Conservation (phyloP, 768 basidiomycete genomes). For the Megacollybia marginata region DNA sequence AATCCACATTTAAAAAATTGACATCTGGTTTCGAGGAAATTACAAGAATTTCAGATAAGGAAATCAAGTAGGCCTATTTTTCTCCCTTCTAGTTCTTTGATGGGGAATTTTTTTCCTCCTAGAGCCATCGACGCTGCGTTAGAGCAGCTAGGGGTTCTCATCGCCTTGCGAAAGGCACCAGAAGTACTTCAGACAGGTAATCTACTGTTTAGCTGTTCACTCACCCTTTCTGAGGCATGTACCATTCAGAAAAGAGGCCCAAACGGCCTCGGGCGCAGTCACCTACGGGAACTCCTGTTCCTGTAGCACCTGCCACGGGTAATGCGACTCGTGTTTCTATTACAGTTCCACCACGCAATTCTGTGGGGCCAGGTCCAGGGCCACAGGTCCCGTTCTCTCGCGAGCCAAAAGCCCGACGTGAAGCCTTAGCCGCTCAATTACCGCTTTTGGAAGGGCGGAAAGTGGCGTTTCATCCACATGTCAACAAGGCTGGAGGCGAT, state of each 20-base stretch:
- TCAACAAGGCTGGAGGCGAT: slow-evolving; percentile 23
- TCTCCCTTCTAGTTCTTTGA: not conserved
- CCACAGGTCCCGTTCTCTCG: slow-evolving; percentile 45
- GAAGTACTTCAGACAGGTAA: slow-evolving; percentile 54
- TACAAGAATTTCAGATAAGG: slow-evolving; percentile 47
- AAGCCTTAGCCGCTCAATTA: slow-evolving; percentile 52
- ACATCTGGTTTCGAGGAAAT: slow-evolving; percentile 56
- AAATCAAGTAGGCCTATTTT: slow-evolving; percentile 46
- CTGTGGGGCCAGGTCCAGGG: slow-evolving; percentile 47
- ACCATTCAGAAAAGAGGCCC: slow-evolving; percentile 55
- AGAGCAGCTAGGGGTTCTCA: slow-evolving; percentile 61
- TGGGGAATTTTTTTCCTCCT: not conserved
- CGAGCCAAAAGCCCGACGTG: slow-evolving; percentile 61
- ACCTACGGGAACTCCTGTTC: slow-evolving; percentile 46
- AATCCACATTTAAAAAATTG: slow-evolving; percentile 56
- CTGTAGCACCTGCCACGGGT: slow-evolving; percentile 17
- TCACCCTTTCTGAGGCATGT: not conserved
- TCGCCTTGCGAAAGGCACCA: slow-evolving; percentile 67
- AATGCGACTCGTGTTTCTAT: slow-evolving; percentile 42
- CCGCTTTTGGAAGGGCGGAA: slow-evolving; percentile 69
- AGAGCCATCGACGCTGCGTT: slow-evolving; percentile 70
- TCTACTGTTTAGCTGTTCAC: not conserved
- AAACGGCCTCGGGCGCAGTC: slow-evolving; percentile 72
- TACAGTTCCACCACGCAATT: slow-evolving; percentile 48
- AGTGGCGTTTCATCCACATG: slow-evolving; percentile 67